Evolutionary conservation across 1,284 basidiomycete species (phyloP).

Genomic region (Microbotryomycetes sp.): DNA sequence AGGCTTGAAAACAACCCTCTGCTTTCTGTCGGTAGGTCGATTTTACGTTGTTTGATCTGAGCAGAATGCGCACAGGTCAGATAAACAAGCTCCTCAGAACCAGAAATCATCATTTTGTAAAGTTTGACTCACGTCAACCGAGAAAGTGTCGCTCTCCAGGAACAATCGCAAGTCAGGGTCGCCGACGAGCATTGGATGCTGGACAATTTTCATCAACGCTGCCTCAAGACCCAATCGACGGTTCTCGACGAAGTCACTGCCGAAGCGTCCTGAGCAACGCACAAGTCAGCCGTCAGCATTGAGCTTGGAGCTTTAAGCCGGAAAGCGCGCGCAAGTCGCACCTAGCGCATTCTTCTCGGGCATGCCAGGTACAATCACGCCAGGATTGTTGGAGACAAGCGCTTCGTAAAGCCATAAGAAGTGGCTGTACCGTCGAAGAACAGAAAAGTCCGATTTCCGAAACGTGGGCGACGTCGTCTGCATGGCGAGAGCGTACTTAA

Average conservation of each 20-base stretch:
- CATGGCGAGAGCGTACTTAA: background rate
- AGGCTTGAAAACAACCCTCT: conserved; percentile 40
- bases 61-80: background rate
- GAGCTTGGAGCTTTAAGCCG: too few relatives aligned
- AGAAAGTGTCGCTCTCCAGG: conserved; percentile 43
- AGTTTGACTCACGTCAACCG: conserved; percentile 36
- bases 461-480: conserved; percentile 76
- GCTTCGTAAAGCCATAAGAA: conserved; percentile 95
- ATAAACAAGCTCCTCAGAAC: background rate
- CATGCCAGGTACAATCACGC: conserved; percentile 91
- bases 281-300: background rate
- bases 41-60: conserved; percentile 76
- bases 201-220: conserved; percentile 43
- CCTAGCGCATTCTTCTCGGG: conserved; percentile 91
- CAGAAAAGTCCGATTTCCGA: conserved; percentile 74
- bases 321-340: conserved; percentile 3
- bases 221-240: conserved; percentile 41
- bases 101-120: too few relatives aligned
- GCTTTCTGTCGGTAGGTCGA: conserved; percentile 21
- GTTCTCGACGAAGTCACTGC: conserved; percentile 43
- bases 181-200: conserved; percentile 42
- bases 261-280: conserved; percentile 38
- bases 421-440: conserved; percentile 89
- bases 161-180: conserved; percentile 45
- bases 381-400: conserved; percentile 84